phyloP scores from a whole-genome alignment of 2,329 filamentous ascomycete species.

The Paraphoma chrysanthemicola region DNA sequence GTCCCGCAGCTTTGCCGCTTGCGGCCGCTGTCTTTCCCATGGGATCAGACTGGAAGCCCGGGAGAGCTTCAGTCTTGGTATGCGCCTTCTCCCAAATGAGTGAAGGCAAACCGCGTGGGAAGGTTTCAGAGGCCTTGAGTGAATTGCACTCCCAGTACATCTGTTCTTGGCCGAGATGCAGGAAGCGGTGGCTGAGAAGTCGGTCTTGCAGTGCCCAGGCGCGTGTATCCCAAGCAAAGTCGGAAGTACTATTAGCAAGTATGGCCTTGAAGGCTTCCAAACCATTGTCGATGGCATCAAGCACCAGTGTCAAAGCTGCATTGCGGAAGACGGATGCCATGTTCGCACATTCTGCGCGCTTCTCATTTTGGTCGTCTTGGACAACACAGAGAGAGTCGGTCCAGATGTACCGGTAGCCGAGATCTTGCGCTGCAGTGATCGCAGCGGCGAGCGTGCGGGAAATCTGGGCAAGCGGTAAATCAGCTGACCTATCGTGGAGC shows the following conservation, averaged over 20 bases:
- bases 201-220: constrained; percentile 47
- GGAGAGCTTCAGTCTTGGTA: constrained; percentile 12
- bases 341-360: constrained; percentile 34
- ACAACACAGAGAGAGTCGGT: constrained; percentile 43
- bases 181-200: constrained; percentile 42
- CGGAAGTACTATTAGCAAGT: constrained; percentile 7
- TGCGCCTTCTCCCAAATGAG: constrained; percentile 48
- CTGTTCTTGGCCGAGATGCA: constrained; percentile 41
- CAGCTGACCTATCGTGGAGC: constrained; percentile 18
- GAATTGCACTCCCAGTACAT: constrained; percentile 49
- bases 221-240: constrained; percentile 44
- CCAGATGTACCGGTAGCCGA: constrained; percentile 45
- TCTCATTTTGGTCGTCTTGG: constrained; percentile 42
- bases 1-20: neutral
- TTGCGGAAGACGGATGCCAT: constrained; percentile 46
- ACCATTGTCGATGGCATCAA: constrained; percentile 15
- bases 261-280: neutral
- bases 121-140: constrained; percentile 46
- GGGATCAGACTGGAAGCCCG: neutral
- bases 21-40: neutral
- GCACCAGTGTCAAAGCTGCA: constrained; percentile 40
- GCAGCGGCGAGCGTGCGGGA: constrained; percentile 33
- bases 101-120: constrained; percentile 41
- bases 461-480: constrained; percentile 25
- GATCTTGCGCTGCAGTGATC: constrained; percentile 29